Base-by-base conservation (phyloP, 169 alveolate species). In the Plasmodium gonderi region DNA sequence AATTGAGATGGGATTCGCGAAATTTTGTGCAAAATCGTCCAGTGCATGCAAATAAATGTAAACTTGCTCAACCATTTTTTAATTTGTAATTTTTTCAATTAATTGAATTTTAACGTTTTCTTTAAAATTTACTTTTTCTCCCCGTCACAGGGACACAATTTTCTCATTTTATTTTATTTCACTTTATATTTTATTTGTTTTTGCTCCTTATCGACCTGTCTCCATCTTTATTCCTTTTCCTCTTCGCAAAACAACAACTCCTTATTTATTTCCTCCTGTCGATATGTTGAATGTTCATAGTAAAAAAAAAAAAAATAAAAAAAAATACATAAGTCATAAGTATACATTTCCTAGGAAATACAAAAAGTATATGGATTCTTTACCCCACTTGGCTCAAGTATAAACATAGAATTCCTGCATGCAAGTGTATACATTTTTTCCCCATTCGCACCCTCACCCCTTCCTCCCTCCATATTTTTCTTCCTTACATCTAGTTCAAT, bases 201-300 rank as follows among this genome's bases (percentile, higher is more conserved):
- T n/a, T n/a, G n/a, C n/a, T n/a, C n/a, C n/a, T n/a, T 20, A 60
- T 20, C 5, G n/a, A n/a, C 65, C 45, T 6, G 33, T 54, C 40
- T 47, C 29, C 20, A 7, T 2, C 7, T 31, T 40, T 45, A 82
- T 31, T 69, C 92, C 29, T 82, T 82, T 60, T 82, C 78, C 49
- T 82, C 92, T 47, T 82, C 92, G 29, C 92, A 69, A 42, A 82
- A 82, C 49, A 82, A 40, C 60, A 82, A 7, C 17, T 33, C 12
- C 26, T 45, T 82, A 23, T 68, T 82, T n/a, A 82, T 49, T 29
- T 82, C 92, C n/a, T 82, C 92, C 92, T 82, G 64, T 54, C 20
- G 72, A 60, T 6, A 80, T 67, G 1, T 8, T 75, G 82, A 38
- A 29, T 26, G 26, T 20, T n/a, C 17, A 75, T 40, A 51, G 23